Conservation (phyloP, 2,329 filamentous ascomycete genomes). For the Cladosporium sp. region DNA sequence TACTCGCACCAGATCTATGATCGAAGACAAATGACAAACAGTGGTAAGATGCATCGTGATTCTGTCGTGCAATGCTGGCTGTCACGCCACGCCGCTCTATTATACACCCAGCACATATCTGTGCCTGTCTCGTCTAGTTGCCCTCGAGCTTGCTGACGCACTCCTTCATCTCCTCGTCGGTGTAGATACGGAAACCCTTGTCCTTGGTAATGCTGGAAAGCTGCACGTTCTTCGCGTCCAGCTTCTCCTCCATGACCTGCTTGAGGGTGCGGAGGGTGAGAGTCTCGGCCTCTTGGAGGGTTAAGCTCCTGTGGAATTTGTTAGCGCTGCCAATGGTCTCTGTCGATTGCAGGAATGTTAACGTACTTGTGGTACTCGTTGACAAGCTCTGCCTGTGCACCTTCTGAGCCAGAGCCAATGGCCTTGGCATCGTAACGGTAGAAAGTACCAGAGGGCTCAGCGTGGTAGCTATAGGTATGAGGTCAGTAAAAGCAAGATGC, state of each 20-base stretch:
- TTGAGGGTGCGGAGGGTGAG: conserved; percentile 96
- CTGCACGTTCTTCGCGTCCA: conserved; percentile 98
- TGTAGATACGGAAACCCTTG: conserved; percentile 97
- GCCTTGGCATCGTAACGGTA: conserved; percentile 99
- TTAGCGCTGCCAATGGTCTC: neutral
- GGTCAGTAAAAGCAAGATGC: neutral
- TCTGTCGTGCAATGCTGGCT: conserved; percentile 10
- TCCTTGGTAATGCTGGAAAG: conserved; percentile 96
- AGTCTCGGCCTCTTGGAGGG: conserved; percentile 86
- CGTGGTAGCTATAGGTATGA: conserved; percentile 65
- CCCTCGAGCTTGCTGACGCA: conserved; percentile 74
- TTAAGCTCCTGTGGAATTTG: conserved; percentile 57
- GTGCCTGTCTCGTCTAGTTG: conserved; percentile 32
- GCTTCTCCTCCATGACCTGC: conserved; percentile 99
- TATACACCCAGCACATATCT: neutral
- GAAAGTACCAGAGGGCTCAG: conserved; percentile 95
- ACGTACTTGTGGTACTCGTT: conserved; percentile 87
- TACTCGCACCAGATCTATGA: no score
- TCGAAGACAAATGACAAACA: no score
- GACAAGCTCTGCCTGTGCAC: conserved; percentile 94
- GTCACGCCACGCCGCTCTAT: conserved; percentile 1
- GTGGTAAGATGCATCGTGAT: conserved; percentile 2
- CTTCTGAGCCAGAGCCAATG: conserved; percentile 94
- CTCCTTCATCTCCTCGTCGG: conserved; percentile 91
- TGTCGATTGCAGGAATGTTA: neutral